A percentile compares a stretch with the other conserved stretches of the same genome.
Conservation (phyloP, 129 eudicot genomes). For the Lactuca saligna region DNA sequence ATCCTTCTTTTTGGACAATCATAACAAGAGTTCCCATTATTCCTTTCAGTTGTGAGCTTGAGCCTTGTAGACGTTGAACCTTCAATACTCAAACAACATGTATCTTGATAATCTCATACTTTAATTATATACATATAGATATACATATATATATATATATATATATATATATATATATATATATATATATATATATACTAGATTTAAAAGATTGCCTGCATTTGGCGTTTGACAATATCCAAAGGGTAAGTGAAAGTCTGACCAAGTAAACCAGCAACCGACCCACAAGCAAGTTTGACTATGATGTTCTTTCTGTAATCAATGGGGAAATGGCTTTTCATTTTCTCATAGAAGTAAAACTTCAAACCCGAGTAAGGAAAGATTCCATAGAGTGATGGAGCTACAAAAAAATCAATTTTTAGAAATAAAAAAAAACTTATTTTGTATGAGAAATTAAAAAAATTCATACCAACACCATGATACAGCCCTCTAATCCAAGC, state of each 20-base stretch:
- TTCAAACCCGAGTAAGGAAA: too few relatives aligned
- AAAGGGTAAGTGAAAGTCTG: constrained; percentile 97
- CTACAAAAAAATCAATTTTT: too few relatives aligned
- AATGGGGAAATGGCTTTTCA: constrained; percentile 79
- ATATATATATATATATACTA: neutral
- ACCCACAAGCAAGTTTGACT: constrained; percentile 88
- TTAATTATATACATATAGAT: neutral
- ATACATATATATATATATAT: too few relatives aligned
- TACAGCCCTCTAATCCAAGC: constrained; percentile 88
- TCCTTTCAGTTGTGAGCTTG: constrained; percentile 54
- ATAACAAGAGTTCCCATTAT: constrained; percentile 68
- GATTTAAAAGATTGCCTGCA: constrained; percentile 67
- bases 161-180: too few relatives aligned
- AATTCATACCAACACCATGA: constrained; percentile 82
- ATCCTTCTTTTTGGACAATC: too few relatives aligned
- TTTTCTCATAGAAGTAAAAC: too few relatives aligned
- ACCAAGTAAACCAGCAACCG: constrained; percentile 90
- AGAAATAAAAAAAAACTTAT: too few relatives aligned
- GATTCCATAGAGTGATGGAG: too few relatives aligned
- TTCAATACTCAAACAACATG: constrained; percentile 33
- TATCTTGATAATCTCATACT: constrained; percentile 7
- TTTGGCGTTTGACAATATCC: constrained; percentile 93
- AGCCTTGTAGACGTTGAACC: constrained; percentile 61
- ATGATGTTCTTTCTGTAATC: constrained; percentile 67
- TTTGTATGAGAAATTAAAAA: too few relatives aligned